Conservation (phyloP, 2,329 filamentous ascomycete genomes). For the Diplodia seriata region DNA sequence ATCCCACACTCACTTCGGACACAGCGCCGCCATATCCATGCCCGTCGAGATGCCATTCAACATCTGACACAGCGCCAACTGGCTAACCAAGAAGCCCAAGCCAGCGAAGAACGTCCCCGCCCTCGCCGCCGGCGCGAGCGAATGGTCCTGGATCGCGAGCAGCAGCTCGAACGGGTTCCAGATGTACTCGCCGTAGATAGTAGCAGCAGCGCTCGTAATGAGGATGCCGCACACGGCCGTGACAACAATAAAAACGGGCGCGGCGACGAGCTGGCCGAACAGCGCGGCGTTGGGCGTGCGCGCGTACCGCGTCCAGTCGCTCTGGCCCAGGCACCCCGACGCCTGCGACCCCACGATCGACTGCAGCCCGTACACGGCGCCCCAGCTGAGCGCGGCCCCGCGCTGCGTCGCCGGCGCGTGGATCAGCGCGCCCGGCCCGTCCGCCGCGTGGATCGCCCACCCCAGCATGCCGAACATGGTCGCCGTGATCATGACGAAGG, state of each 20-base stretch:
- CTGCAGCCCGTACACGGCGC: slow-evolving; percentile 56
- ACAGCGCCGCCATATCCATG: slow-evolving; percentile 41
- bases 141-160: slow-evolving; percentile 40
- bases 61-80: slow-evolving; percentile 39
- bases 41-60: slow-evolving; percentile 40
- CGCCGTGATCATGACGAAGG: slow-evolving; percentile 53
- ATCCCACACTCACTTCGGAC: slow-evolving; percentile 35
- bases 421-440: slow-evolving; percentile 50
- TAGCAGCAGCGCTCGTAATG: slow-evolving; percentile 50
- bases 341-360: slow-evolving; percentile 52
- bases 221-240: slow-evolving; percentile 52
- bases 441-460: slow-evolving; percentile 53
- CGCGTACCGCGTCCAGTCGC: slow-evolving; percentile 54
- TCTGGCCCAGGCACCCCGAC: slow-evolving; percentile 52
- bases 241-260: slow-evolving; percentile 48
- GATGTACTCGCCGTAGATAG: slow-evolving; percentile 45
- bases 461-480: slow-evolving; percentile 44
- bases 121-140: slow-evolving; percentile 36
- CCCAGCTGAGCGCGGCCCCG: slow-evolving; percentile 51
- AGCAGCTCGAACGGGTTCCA: slow-evolving; percentile 50
- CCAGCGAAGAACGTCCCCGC: slow-evolving; percentile 44
- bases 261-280: slow-evolving; percentile 47
- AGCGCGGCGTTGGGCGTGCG: slow-evolving; percentile 45
- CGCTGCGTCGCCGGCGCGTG: slow-evolving; percentile 45
- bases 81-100: slow-evolving; percentile 39